Evolutionary conservation across 495 filamentous ascomycete species (phyloP), one percentile per base, ranked within the genome.

Genomic region (Neurospora cerealis): DNA sequence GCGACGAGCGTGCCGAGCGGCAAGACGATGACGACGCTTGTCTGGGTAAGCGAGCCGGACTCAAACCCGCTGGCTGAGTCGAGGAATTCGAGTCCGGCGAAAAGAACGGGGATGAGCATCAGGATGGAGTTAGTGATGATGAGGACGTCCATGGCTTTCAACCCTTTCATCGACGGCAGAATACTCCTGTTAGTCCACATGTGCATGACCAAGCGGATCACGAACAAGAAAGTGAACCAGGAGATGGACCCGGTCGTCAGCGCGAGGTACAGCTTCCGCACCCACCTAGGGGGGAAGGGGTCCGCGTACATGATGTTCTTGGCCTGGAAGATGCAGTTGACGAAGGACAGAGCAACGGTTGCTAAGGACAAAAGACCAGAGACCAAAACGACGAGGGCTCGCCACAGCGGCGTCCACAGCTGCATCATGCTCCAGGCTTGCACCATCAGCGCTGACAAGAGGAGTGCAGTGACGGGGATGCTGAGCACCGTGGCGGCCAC

Each of bases 1-100:
- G 94, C 94, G 88, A 96, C 75, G 76, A 97, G 88, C 6, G 91
- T 90, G 24, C 93, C 94, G 3, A 97, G 87, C 0, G 94, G 94
- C 3, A 96, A 87, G 60, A 91, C 91, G 73, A 96, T 85, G 60
- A 89, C 86, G 44, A 93, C 91, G 4, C 91, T 83, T 11, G 92
- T 93, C 3, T 91, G 80, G 19, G 89, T 85, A 62, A 92, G 85
- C 46, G 91, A 87, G 73, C 82, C 80, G 42, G 92, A 82, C 71
- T 90, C 87, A 74, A 92, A 87, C 28, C 74, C 74, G 1, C 54
- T 62, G 2, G 54, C 13, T 0, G 54, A 19, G 71, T 81, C 75
- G 9, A 72, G 70, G 79, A 87, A 93, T 74, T 93, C 86, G 24
- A 93, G 79, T 74, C 88, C 85, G 2, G 89, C 88, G 80, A 97